Evolutionary conservation across 768 basidiomycete species (phyloP), one percentile per base, ranked within the genome.

Genomic region (Boletus sp.): DNA sequence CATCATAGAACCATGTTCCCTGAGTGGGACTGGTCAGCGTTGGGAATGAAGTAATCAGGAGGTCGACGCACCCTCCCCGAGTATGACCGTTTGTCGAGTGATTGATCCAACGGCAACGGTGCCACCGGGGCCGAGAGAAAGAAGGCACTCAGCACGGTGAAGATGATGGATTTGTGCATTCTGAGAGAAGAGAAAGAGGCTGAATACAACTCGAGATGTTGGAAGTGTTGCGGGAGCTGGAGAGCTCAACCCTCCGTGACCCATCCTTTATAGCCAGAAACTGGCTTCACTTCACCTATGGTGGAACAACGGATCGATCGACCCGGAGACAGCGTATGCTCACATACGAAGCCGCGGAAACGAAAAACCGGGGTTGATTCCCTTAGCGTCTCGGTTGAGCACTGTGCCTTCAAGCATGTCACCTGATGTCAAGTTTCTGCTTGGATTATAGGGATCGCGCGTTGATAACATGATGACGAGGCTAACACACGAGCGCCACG

Each of bases 1-100:
- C 84, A 50, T 75, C 77, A 58, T 83, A 46, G 67, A 79, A 89
- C 79, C 79, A 89, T 30, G 85, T 89, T 45, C 80, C 87, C 87
- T 89, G 59, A 4, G 35, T 9, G 54, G 37, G 55, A 42, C 40
- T 44, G 12, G 24, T 61, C 12, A 56, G 58, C 51, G 8, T 46
- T 33, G 36, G 24, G 20, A 20, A 29, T 20, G 7, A 33, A 8
- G 28, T 2, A 32, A 3, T 3, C 24, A 24, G 24, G 15, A 40
- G 20, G 28, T 11, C 17, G 7, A 74, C 81, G 60, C 68, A 89
- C 88, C 58, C 76, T 74, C 47, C 88, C 88, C 9, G 59, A 61
- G 64, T 81, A 1, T 11, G n/a, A 80, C 47, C 83, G 77, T 67
- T 24, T 24, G 24, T 24, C 24, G 24, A 24, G 24, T 24, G 24